phyloP scores from a whole-genome alignment of 805 yeast genomes.

The Ogataea angusta region DNA sequence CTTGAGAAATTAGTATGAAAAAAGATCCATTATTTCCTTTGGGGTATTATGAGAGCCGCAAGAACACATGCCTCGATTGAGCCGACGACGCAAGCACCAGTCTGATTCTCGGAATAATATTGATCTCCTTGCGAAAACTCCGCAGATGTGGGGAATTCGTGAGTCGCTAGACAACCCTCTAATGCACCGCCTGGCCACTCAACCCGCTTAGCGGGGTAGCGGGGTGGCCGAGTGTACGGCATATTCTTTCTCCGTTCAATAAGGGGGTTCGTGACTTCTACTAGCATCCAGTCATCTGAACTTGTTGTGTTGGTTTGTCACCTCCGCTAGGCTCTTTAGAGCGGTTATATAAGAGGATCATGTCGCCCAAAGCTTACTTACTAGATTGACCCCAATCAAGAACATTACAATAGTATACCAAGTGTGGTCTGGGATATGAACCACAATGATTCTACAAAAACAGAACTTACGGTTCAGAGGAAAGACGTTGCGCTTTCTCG shows the following conservation, averaged over 20 bases:
- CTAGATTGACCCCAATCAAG: background rate
- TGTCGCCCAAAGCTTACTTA: background rate
- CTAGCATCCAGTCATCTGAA: background rate
- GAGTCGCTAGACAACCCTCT: background rate
- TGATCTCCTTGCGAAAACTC: no score
- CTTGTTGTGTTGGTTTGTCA: background rate
- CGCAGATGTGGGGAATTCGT: no score
- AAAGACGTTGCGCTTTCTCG: slow-evolving; percentile 4
- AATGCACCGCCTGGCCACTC: no score
- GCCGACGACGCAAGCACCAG: no score
- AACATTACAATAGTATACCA: background rate
- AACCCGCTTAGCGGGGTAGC: no score
- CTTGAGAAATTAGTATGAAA: no score
- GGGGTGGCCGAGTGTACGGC: no score
- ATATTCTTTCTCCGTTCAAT: background rate
- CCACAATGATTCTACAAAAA: slow-evolving; percentile 5
- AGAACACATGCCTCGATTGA: no score
- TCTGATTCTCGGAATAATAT: no score
- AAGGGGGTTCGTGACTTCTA: background rate
- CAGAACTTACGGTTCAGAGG: slow-evolving; percentile 8
- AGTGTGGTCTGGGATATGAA: background rate
- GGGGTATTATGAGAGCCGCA: no score
- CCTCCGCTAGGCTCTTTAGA: background rate
- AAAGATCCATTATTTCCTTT: no score
- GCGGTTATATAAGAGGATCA: background rate